Conservation (phyloP, 345 rosid species). For the Turnera subulata region DNA sequence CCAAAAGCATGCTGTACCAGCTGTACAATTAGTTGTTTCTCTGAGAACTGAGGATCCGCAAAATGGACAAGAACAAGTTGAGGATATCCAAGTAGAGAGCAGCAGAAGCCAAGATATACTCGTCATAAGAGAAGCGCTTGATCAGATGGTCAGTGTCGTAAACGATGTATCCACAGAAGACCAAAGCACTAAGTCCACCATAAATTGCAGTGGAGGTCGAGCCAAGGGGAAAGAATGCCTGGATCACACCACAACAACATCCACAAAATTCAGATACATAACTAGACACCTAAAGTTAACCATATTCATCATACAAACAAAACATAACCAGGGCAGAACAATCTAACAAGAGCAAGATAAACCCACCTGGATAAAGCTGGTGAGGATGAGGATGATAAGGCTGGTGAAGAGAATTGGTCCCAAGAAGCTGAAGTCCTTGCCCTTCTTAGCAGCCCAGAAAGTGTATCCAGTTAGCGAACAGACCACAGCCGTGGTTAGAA, state of each 20-base stretch:
- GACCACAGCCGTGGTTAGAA: constrained; percentile 83
- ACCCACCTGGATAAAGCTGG: constrained; percentile 80
- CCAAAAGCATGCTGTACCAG: background rate
- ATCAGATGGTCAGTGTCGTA: constrained; percentile 88
- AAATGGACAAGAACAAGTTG: constrained; percentile 80
- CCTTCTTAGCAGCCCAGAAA: constrained; percentile 97
- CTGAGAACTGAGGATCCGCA: constrained; percentile 62
- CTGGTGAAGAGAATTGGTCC: constrained; percentile 90
- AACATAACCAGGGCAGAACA: background rate
- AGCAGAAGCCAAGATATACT: constrained; percentile 85
- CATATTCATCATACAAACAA: background rate
- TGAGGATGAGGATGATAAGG: constrained; percentile 66
- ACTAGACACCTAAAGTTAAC: too few species aligned
- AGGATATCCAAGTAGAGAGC: constrained; percentile 86
- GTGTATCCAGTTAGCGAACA: constrained; percentile 79
- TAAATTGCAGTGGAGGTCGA: constrained; percentile 67
- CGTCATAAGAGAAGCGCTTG: constrained; percentile 89
- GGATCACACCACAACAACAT: constrained; percentile 7
- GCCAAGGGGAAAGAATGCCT: constrained; percentile 91
- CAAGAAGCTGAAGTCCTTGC: constrained; percentile 86
- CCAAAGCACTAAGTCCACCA: constrained; percentile 75
- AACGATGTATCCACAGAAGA: constrained; percentile 88
- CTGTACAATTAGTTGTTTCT: constrained; percentile 43
- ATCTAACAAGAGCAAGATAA: background rate
- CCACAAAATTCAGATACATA: background rate